Base-by-base conservation (phyloP, 2,329 filamentous ascomycete genomes). In the Epichloe bromicola region DNA sequence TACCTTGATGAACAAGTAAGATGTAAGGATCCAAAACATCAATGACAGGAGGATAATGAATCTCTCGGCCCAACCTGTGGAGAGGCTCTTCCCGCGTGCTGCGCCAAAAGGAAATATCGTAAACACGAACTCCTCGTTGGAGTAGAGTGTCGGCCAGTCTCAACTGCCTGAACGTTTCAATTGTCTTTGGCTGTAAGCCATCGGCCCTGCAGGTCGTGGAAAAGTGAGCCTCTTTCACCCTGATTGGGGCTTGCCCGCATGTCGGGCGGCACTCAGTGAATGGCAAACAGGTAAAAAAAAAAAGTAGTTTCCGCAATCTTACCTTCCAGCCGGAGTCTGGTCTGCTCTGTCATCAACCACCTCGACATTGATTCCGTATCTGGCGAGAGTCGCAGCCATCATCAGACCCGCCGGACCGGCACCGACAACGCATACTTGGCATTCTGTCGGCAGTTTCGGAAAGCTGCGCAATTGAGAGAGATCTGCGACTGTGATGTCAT, bases 31-130 rank as follows among this genome's bases (percentile, higher is more conserved):
- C 74, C 48, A 79, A 60, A 11, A 80, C 73, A 58, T 80, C 76
- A 47, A 79, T 76, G 39, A 74, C 68, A 2, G 75, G 74, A 6
- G 82, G 85, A 61, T 87, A 88, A 63, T 88, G 84, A 15, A 81
- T 68, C 62, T 86, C 79, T 50, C 84, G 77, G 10, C 77, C 77
- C 19, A 82, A 75, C 51, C 84, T 76, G 52, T 74, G 74, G 50
- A 86, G 68, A 3, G 75, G 65, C 54, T 74, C 67, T 15, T 71
- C 67, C 34, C 67, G 61, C 2, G 72, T 76, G 51, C 72, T 70
- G 62, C 79, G 74, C 83, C 85, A 88, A 63, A 87, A 87, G 42
- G 80, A 75, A 54, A 88, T 88, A 60, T 88, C 85, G 65, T 84
- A 86, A 43, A 88, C 79, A 44, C 78, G 79, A 47, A 83, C 83